Conservation (phyloP, 352 stramenopile genomes). For the Phytophthora sojae region DNA sequence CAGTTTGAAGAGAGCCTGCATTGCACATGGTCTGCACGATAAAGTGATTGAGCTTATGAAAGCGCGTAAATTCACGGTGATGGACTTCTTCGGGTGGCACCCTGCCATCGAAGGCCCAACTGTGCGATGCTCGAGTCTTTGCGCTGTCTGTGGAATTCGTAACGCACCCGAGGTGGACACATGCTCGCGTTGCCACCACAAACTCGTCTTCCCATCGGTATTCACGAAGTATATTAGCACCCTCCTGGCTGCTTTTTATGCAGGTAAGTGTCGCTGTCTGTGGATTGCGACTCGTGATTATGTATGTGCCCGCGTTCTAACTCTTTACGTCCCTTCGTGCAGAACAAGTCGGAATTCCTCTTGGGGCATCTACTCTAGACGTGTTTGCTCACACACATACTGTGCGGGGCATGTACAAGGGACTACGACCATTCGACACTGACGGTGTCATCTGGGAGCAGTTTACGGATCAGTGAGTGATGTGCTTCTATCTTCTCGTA, state of each 20-base stretch:
- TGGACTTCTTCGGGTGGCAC: slow-evolving; percentile 85
- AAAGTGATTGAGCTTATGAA: slow-evolving; percentile 64
- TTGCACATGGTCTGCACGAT: slow-evolving; percentile 65
- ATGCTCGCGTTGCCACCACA: slow-evolving; percentile 66
- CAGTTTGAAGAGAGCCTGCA: slow-evolving; percentile 70
- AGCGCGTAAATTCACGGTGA: slow-evolving; percentile 71
- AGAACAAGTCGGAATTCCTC: slow-evolving; percentile 79
- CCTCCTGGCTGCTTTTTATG: slow-evolving; percentile 77
- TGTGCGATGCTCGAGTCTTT: slow-evolving; percentile 80
- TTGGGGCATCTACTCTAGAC: slow-evolving; percentile 74
- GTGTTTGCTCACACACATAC: slow-evolving; percentile 79
- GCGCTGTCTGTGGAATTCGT: slow-evolving; percentile 74
- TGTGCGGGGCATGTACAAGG: slow-evolving; percentile 75
- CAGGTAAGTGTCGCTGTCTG: slow-evolving; percentile 44
- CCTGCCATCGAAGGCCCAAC: slow-evolving; percentile 74
- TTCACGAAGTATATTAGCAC: slow-evolving; percentile 85
- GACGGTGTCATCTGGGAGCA: slow-evolving; percentile 69
- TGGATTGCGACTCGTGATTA: not conserved
- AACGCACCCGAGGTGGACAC: slow-evolving; percentile 68
- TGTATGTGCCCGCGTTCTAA: not conserved
- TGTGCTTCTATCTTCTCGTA: not conserved
- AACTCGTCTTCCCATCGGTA: slow-evolving; percentile 70
- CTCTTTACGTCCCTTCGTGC: slow-evolving; percentile 2
- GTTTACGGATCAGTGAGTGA: slow-evolving; percentile 73
- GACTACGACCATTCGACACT: slow-evolving; percentile 65